A percentile compares a stretch with the other conserved stretches of the same genome.
Evolutionary conservation across 1,284 basidiomycete genomes (phyloP).

Genomic region (Fomitopsis schrenkii): DNA sequence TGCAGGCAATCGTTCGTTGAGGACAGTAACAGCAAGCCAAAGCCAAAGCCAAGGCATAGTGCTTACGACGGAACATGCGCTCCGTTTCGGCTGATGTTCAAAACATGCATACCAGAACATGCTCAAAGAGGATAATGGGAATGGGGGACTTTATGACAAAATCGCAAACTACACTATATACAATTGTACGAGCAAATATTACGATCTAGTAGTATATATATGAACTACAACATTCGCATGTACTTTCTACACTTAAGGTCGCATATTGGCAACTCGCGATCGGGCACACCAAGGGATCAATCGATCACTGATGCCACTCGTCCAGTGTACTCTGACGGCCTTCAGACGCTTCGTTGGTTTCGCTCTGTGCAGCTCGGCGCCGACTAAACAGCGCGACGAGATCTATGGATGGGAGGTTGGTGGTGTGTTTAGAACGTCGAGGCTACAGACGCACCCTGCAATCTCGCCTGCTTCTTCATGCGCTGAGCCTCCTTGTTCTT

Average conservation of each 20-base stretch:
- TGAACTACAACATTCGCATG: too few species aligned
- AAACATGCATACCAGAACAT: too few species aligned
- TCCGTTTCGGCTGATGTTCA: too few species aligned
- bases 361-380: constrained; percentile 4
- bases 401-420: constrained; percentile 6
- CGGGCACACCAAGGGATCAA: too few species aligned
- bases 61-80: too few species aligned
- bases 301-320: constrained; percentile 1
- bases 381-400: constrained; percentile 20
- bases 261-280: too few species aligned
- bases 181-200: background rate
- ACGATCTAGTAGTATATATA: background rate
- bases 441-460: constrained; percentile 46
- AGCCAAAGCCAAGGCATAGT: too few species aligned
- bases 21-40: too few species aligned
- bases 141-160: too few species aligned
- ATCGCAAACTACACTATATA: too few species aligned
- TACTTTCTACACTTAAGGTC: too few species aligned
- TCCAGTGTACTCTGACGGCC: constrained; percentile 20
- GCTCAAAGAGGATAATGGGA: background rate
- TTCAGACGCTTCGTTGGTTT: constrained; percentile 1
- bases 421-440: background rate
- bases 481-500: constrained; percentile 65
- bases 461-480: constrained; percentile 68
- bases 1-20: too few species aligned